Conservation (phyloP, 2,329 filamentous ascomycete species). For the Macroventuria anomochaeta region DNA sequence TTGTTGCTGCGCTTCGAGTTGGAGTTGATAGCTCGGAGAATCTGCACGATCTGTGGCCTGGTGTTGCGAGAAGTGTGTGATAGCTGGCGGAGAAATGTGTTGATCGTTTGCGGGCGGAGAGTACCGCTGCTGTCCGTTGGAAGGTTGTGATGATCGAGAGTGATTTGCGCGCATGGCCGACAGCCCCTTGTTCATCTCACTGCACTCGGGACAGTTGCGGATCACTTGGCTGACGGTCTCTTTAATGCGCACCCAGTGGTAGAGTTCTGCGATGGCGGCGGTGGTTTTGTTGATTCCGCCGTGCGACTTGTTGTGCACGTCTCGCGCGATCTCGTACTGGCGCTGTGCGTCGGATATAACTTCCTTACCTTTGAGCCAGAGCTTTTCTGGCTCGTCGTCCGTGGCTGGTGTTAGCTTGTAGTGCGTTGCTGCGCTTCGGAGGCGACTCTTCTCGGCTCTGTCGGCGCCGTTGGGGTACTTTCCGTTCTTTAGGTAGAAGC, state of each 20-base stretch:
- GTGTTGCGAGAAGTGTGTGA: conserved; percentile 2
- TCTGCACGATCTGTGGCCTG: conserved; percentile 19
- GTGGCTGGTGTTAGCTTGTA: conserved; percentile 75
- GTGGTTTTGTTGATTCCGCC: conserved; percentile 99
- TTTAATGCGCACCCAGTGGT: conserved; percentile 98
- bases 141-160: conserved; percentile 18
- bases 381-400: conserved; percentile 59
- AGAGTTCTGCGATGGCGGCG: conserved; percentile 88
- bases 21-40: conserved; percentile 38
- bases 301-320: conserved; percentile 76
- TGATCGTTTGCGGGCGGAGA: conserved; percentile 1
- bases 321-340: conserved; percentile 87
- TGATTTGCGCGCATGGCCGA: conserved; percentile 35
- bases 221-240: conserved; percentile 96
- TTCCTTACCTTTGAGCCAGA: conserved; percentile 98
- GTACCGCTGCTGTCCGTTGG: conserved; percentile 13
- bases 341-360: conserved; percentile 88
- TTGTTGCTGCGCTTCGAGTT: conserved; percentile 39
- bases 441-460: conserved; percentile 91
- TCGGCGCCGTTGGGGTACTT: conserved; percentile 94
- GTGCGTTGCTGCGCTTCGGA: conserved; percentile 91
- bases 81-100: conserved; percentile 10
- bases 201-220: conserved; percentile 88
- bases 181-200: conserved; percentile 63
- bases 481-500: conserved; percentile 93